A percentile compares a stretch with the other conserved stretches of the same genome.
phyloP scores from a whole-genome alignment of 108 stramenopile genomes.

The Fragilaria crotonensis region DNA sequence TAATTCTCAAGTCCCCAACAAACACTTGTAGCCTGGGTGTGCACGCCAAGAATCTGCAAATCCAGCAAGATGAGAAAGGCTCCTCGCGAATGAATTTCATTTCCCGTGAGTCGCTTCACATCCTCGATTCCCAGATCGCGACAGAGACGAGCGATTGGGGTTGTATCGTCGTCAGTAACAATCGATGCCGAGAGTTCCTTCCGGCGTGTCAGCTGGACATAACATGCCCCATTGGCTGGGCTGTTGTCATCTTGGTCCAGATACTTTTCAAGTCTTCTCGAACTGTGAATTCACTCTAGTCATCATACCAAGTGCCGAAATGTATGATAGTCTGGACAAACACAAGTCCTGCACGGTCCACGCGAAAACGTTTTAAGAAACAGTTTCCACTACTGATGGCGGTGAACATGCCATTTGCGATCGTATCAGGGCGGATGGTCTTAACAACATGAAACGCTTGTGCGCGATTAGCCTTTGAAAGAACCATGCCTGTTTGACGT shows the following conservation, averaged over 20 bases:
- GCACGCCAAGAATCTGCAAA: constrained; percentile 89
- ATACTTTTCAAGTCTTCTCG: constrained; percentile 96
- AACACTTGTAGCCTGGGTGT: constrained; percentile 65
- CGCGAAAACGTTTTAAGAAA: constrained; percentile 97
- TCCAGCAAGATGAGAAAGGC: constrained; percentile 94
- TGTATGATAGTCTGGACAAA: constrained; percentile 85
- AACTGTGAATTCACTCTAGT: constrained; percentile 96
- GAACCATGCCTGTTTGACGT: constrained; percentile 88
- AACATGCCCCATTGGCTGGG: constrained; percentile 99
- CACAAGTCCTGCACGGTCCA: constrained; percentile 97
- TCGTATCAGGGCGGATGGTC: constrained; percentile 82
- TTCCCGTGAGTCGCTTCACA: constrained; percentile 80
- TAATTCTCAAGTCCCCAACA: constrained; percentile 64
- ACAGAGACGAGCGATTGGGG: constrained; percentile 84
- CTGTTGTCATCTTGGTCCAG: constrained; percentile 94
- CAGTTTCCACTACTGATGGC: constrained; percentile 98
- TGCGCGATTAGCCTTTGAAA: constrained; percentile 92
- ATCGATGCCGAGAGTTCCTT: constrained; percentile 94
- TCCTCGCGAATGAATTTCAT: constrained; percentile 75
- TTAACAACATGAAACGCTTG: constrained; percentile 94
- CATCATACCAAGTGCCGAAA: constrained; percentile 97
- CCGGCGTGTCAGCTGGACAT: constrained; percentile 93
- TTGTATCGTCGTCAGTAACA: constrained; percentile 90
- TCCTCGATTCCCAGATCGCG: constrained; percentile 95
- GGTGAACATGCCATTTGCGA: constrained; percentile 94